phyloP scores from a whole-genome alignment of 1,284 basidiomycete species.

The Boletellus deceptivus region DNA sequence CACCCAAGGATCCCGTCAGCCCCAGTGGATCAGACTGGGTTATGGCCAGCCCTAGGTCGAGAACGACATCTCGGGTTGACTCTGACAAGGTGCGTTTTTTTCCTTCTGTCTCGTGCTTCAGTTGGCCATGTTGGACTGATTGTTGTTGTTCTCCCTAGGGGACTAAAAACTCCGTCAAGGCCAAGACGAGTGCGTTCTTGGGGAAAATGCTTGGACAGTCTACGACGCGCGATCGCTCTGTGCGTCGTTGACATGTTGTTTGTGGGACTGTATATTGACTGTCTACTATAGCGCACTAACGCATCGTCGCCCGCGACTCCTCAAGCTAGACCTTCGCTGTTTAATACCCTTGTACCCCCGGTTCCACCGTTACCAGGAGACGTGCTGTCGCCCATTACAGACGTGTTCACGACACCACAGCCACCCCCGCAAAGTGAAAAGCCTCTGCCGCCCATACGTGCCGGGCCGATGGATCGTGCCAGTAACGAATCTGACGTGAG shows the following conservation, averaged over 20 bases:
- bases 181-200: constrained; percentile 74
- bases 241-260: constrained; percentile 39
- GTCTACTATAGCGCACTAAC: constrained; percentile 44
- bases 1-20: constrained; percentile 28
- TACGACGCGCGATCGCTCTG: constrained; percentile 64
- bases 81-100: constrained; percentile 43
- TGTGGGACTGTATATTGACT: constrained; percentile 13
- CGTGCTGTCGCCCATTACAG: constrained; percentile 45
- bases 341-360: constrained; percentile 59
- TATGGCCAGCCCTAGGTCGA: constrained; percentile 42
- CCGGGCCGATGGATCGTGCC: constrained; percentile 36
- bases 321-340: constrained; percentile 34
- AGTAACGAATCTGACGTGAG: constrained; percentile 47
- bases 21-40: constrained; percentile 52
- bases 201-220: constrained; percentile 72
- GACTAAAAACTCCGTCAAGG: constrained; percentile 61
- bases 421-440: constrained; percentile 42
- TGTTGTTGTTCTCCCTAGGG: constrained; percentile 31
- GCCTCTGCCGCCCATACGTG: constrained; percentile 60
- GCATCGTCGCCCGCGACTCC: constrained; percentile 22
- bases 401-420: constrained; percentile 47
- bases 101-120: neutral
- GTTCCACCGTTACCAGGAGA: constrained; percentile 66
- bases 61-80: constrained; percentile 42
- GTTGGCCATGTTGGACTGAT: neutral